A percentile compares a stretch with the other conserved stretches of the same genome.
Conservation (phyloP, 192 early-diverging fungal species). For the Backusella luteola region DNA sequence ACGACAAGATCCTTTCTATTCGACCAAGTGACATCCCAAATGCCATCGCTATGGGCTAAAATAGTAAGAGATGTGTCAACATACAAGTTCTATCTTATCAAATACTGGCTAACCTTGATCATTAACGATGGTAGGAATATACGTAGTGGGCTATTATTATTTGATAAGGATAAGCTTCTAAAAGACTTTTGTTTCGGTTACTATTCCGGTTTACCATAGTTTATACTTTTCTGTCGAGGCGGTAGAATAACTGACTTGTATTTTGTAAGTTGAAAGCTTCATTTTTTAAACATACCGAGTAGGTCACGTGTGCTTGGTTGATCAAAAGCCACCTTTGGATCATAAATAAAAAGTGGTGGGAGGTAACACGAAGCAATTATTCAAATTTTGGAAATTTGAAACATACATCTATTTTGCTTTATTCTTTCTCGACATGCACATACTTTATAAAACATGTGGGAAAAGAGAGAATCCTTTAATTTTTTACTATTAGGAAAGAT, state of each 20-base stretch:
- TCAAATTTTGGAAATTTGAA: neutral
- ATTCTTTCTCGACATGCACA: neutral
- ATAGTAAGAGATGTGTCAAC: neutral
- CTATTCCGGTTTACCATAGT: neutral
- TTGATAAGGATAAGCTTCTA: neutral
- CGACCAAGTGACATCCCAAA: constrained; percentile 84
- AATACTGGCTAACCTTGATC: constrained; percentile 35
- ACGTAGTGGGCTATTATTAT: constrained; percentile 52
- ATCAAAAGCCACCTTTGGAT: neutral
- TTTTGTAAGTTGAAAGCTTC: neutral
- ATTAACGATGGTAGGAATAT: constrained; percentile 46
- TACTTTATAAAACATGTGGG: neutral
- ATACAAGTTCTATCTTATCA: neutral
- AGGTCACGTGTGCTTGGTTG: neutral
- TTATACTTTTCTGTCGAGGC: neutral
- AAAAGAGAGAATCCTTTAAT: neutral
- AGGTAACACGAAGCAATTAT: neutral
- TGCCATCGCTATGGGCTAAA: constrained; percentile 78
- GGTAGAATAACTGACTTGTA: neutral
- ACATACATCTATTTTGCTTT: neutral
- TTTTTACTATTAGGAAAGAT: neutral
- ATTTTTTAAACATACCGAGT: neutral
- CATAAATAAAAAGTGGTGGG: neutral
- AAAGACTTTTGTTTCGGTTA: neutral
- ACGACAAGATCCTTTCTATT: constrained; percentile 61